Base-by-base conservation (phyloP, 495 filamentous ascomycete genomes). In the Hyaloscypha finlandica region DNA sequence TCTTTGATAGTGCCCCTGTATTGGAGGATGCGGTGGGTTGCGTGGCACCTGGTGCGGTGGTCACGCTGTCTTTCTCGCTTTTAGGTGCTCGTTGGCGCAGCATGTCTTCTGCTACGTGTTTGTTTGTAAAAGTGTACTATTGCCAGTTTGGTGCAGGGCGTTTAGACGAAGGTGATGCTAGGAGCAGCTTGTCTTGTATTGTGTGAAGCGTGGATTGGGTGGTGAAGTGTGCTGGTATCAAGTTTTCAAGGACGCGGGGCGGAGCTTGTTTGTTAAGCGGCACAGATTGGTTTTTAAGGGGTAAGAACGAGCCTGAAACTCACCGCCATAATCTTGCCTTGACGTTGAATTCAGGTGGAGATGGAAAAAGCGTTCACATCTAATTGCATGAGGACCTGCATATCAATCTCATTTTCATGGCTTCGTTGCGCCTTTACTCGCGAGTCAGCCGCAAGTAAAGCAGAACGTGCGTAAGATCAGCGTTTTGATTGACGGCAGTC, bases 71-170 rank as follows among this genome's bases (percentile, higher is more conserved):
- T 56, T 12, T n/a, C 30, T 9, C 30, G 9, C 25, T 30, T 32
- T 56, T 25, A 29, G 20, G 53, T 25, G n/a, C 22, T 32, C 53
- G n/a, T 56, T 56, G 53, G 53, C 53, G 53, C n/a, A 56, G 53
- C 53, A 56, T 56, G 53, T 56, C 53, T 8, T 11, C 3, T 56
- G 42, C 16, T 48, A 19, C 42, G 9, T 48, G 42, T 48, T 6
- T 12, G 53, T 25, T 29, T 8, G 20, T 25, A 25, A 25, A 11
- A 29, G 22, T 11, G 8, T 29, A 29, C 3, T 25, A 32, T 25
- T 32, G 30, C 6, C 8, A 16, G 11, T 11, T 56, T 56, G 6
- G 53, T 29, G 53, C 4, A 48, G 4, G 9, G 42, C 42, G 4
- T 14, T 14, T 48, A 48, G 42, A 48, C 16, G 42, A 19, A 48